Evolutionary conservation across 2,329 filamentous ascomycete genomes (phyloP), one percentile per base, ranked within the genome.

Genomic region (Colletotrichum australisinense): DNA sequence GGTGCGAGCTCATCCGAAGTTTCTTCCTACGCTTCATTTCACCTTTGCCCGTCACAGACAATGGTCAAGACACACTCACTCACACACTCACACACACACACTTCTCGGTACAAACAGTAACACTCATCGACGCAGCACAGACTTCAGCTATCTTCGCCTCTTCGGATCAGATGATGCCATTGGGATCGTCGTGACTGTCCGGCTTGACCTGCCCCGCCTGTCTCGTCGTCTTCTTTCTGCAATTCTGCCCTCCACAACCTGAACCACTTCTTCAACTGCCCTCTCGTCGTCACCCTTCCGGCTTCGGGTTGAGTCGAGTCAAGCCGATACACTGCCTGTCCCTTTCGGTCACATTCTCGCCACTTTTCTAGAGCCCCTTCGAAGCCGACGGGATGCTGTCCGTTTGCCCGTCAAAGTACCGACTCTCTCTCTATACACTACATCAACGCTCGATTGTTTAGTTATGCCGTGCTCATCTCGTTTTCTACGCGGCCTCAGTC

Each of bases 81-180:
- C 32, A 11, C 32, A 38, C 35, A 7, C 8, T 35, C n/a, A 28
- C 65, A 12, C 56, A 26, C 28, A 55, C 22, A 38, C 35, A 19
- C 38, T 42, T 14, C 14, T 2, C 38, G 16, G 38, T 42, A 42
- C 38, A 16, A 16, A 42, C 46, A 38, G 49, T 56, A 52, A n/a
- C 32, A 42, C 52, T 16, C 35, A 52, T 38, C 49, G 28, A 62
- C 30, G 57, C 52, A 53, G 49, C 65, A 53, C 69, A 69, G 64
- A 63, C 57, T 55, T 63, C 46, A 72, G 69, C 57, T 58, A 57
- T 32, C 52, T 28, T 69, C 58, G 57, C 52, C 56, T 72, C 11
- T 53, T 35, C 65, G 57, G 28, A 28, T 63, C 58, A 72, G 52
- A 58, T 52, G 65, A 52, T 72, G 65, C 69, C 65, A 56, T 63